These are phyloP conservation scores for Fusarium humuli DNA, from an alignment of 2,329 filamentous ascomycete genomes.

Conservation along the genomic window DNA sequence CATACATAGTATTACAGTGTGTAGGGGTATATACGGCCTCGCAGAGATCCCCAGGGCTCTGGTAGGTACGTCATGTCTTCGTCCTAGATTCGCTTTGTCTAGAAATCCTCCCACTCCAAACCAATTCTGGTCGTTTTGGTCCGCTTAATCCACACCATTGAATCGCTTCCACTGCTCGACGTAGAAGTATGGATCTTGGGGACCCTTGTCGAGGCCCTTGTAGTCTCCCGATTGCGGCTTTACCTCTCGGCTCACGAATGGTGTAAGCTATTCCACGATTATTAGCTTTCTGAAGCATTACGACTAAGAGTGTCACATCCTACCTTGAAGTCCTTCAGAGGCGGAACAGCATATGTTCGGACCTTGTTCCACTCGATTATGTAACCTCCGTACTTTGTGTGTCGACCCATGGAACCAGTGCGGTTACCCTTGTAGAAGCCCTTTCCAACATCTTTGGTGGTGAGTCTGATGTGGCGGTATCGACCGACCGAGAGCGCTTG, in stretches of 20 bases:
- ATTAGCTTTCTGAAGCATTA: conserved; percentile 27
- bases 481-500: conserved; percentile 72
- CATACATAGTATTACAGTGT: conserved; percentile 49
- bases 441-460: conserved; percentile 91
- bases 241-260: conserved; percentile 77
- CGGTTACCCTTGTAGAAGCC: conserved; percentile 98
- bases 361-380: conserved; percentile 87
- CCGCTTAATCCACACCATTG: conserved; percentile 69
- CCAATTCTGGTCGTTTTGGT: background rate
- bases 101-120: background rate
- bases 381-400: conserved; percentile 87
- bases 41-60: conserved; percentile 36
- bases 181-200: conserved; percentile 71
- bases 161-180: conserved; percentile 74
- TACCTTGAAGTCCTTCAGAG: conserved; percentile 79
- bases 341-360: conserved; percentile 87
- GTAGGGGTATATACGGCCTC: conserved; percentile 48
- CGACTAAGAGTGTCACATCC: conserved; percentile 28
- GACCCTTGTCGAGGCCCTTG: conserved; percentile 63
- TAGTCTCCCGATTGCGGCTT: conserved; percentile 65
- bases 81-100: conserved; percentile 10
- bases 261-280: conserved; percentile 71
- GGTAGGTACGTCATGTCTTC: conserved; percentile 5
- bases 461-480: conserved; percentile 82
- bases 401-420: conserved; percentile 85